Conservation (phyloP, 306 rosid species). For the Herpetospermum pedunculosum region DNA sequence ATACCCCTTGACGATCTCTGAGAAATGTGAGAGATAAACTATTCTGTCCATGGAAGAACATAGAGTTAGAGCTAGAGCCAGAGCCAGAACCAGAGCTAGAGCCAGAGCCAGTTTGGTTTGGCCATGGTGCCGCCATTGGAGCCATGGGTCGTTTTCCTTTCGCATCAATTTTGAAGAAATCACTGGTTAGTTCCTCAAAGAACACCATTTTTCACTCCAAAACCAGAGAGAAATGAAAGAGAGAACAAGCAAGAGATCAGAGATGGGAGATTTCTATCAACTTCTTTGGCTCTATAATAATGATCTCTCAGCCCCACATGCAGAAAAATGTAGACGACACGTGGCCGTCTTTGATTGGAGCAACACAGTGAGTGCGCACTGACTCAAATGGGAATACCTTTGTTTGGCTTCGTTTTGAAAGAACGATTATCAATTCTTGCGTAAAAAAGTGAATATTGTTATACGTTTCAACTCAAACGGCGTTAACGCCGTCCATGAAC, state of each 20-base stretch:
- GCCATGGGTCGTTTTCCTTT: background rate
- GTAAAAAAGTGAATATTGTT: background rate
- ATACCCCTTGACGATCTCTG: background rate
- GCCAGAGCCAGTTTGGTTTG: background rate
- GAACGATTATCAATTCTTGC: background rate
- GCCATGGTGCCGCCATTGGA: background rate
- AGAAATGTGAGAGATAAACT: background rate
- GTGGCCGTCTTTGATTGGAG: background rate
- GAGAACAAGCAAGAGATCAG: background rate
- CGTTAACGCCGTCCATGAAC: too few relatives aligned
- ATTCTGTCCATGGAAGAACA: background rate
- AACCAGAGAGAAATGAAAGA: background rate
- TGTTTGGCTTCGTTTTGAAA: background rate
- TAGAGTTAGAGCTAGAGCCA: too few relatives aligned
- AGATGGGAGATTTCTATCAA: background rate
- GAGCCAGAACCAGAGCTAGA: too few relatives aligned
- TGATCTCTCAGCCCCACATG: background rate
- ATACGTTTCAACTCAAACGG: background rate
- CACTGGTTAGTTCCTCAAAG: background rate
- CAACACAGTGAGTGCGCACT: too few relatives aligned
- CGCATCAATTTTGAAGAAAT: too few relatives aligned
- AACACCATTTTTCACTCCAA: background rate
- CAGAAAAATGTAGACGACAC: background rate
- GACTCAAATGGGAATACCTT: background rate
- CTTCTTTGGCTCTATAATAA: background rate